Percentiles rank a stretch among this genome's conserved stretches.
Conservation (phyloP, 305 asterid genomes). For the Plantago lanceolata region DNA sequence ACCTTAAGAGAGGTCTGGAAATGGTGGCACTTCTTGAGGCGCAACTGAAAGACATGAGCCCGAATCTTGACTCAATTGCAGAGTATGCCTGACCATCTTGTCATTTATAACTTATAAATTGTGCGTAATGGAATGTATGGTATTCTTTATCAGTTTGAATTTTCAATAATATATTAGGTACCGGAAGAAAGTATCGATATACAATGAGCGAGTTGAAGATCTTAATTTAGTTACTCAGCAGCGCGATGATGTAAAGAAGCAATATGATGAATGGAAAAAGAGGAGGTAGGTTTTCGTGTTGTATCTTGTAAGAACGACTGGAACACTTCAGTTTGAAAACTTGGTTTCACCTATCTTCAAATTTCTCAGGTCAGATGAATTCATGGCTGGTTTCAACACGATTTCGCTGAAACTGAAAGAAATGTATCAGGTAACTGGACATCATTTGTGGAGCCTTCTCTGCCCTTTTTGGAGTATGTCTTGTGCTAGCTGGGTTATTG, state of each 20-base stretch:
- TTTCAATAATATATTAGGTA: conserved; percentile 44
- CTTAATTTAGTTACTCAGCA: conserved; percentile 74
- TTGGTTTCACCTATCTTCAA: conserved; percentile 1
- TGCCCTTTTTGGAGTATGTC: conserved; percentile 16
- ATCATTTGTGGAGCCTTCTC: neutral
- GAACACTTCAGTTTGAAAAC: neutral
- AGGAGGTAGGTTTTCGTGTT: conserved; percentile 44
- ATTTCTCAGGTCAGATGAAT: conserved; percentile 76
- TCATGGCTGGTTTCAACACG: conserved; percentile 90
- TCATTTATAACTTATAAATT: conserved; percentile 4
- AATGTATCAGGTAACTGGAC: conserved; percentile 79
- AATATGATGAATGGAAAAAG: conserved; percentile 90
- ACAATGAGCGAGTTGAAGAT: conserved; percentile 78
- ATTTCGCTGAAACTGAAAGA: conserved; percentile 91
- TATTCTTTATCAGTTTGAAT: conserved; percentile 6
- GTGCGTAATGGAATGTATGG: conserved; percentile 5
- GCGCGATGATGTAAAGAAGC: conserved; percentile 83
- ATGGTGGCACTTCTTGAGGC: conserved; percentile 86
- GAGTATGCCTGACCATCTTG: conserved; percentile 53
- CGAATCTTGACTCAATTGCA: conserved; percentile 89
- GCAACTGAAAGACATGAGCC: conserved; percentile 90
- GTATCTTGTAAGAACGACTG: conserved; percentile 5
- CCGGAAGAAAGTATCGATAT: conserved; percentile 63
- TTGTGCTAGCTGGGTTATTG: conserved; percentile 3
- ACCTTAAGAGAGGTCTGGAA: conserved; percentile 73